Evolutionary conservation across 2,329 filamentous ascomycete species (phyloP).

Genomic region (Xylaria hypoxylon): DNA sequence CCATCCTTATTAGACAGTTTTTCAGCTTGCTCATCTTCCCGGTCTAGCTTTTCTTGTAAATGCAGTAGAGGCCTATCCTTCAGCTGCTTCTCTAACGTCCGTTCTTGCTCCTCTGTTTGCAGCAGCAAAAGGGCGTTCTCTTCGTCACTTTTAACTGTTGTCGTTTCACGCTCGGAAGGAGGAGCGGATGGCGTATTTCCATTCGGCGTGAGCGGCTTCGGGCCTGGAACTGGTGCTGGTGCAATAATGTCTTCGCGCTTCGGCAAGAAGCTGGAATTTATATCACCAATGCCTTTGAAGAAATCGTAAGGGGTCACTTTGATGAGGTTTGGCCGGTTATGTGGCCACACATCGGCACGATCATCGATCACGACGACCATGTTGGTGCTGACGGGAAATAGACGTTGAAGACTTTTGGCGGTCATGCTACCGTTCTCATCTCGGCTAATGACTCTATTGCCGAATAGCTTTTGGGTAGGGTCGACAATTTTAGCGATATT

Average conservation of each 20-base stretch:
- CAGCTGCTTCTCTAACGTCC: constrained; percentile 87
- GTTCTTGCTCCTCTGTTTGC: constrained; percentile 87
- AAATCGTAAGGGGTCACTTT: constrained; percentile 97
- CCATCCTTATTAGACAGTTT: constrained; percentile 55
- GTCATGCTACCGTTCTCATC: constrained; percentile 96
- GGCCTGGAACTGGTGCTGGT: constrained; percentile 39
- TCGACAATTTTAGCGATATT: constrained; percentile 94
- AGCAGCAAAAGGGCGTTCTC: constrained; percentile 68
- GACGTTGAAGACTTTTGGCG: constrained; percentile 86
- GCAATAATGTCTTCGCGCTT: constrained; percentile 72
- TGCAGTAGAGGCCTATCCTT: constrained; percentile 90
- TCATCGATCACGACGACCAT: constrained; percentile 99
- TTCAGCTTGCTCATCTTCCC: constrained; percentile 77
- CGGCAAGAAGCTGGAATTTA: constrained; percentile 96
- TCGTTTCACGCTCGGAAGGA: constrained; percentile 40
- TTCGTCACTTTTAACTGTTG: constrained; percentile 42
- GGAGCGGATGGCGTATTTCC: constrained; percentile 20
- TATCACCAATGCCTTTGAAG: constrained; percentile 97
- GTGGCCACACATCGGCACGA: constrained; percentile 92
- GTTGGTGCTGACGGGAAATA: constrained; percentile 96
- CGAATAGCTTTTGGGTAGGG: constrained; percentile 88
- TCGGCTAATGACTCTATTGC: constrained; percentile 92
- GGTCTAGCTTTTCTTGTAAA: constrained; percentile 90
- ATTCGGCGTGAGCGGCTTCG: constrained; percentile 41
- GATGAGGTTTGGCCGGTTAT: constrained; percentile 91